Percentiles rank a stretch among this genome's conserved stretches.
Conservation (phyloP, 1,284 basidiomycete species). For the Mixia osmundae region DNA sequence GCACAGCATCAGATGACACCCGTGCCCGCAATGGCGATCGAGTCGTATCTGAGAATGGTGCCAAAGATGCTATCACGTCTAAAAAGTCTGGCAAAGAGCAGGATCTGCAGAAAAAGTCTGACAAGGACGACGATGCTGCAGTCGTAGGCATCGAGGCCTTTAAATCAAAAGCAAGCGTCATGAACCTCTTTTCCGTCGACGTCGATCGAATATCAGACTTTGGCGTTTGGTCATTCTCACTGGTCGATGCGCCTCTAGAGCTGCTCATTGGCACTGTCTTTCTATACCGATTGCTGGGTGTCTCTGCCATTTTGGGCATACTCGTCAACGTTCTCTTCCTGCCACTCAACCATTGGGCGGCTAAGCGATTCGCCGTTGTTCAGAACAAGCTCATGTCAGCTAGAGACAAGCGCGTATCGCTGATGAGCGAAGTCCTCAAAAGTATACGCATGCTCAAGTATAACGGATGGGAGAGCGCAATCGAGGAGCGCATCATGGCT, state of each 20-base stretch:
- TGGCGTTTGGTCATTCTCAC: constrained; percentile 14
- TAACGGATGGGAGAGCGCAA: constrained; percentile 85
- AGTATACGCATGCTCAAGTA: constrained; percentile 84
- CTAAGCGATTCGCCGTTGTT: constrained; percentile 53
- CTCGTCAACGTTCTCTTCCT: constrained; percentile 58
- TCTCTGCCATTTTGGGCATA: constrained; percentile 44
- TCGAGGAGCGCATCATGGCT: constrained; percentile 48
- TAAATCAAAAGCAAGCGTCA: constrained; percentile 69
- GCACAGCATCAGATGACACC: not conserved
- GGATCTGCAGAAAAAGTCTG: constrained; percentile 22
- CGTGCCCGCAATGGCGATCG: too few species aligned
- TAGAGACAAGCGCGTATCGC: constrained; percentile 57
- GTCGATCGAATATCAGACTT: constrained; percentile 72
- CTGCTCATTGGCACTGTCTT: constrained; percentile 45
- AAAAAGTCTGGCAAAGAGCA: not conserved
- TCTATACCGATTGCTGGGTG: constrained; percentile 54
- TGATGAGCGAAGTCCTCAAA: constrained; percentile 84
- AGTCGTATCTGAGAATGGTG: too few species aligned
- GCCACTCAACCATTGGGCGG: constrained; percentile 66
- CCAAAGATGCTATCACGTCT: not conserved
- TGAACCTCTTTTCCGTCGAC: constrained; percentile 53
- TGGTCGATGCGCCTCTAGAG: constrained; percentile 60
- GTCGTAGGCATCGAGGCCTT: constrained; percentile 19
- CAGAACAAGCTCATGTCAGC: constrained; percentile 44
- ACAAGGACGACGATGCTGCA: constrained; percentile 39